Conservation (phyloP, 305 asterid species). For the Ajuga reptans region DNA sequence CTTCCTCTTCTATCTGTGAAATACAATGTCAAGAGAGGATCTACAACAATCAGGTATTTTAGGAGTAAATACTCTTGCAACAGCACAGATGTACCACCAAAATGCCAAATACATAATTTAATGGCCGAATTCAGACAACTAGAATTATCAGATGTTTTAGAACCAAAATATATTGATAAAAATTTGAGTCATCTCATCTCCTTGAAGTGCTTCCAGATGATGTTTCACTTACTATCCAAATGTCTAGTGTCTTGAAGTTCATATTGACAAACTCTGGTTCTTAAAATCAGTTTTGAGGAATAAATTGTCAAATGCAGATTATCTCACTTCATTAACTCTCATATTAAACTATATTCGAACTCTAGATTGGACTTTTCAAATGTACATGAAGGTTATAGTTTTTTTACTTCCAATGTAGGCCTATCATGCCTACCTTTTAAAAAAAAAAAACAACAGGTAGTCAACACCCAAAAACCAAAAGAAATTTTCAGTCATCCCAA, state of each 20-base stretch:
- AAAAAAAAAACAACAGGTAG: background rate
- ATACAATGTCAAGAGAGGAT: constrained; percentile 17
- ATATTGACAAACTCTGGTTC: background rate
- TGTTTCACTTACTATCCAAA: background rate
- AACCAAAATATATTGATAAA: background rate
- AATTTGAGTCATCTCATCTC: no score
- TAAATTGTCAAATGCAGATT: background rate
- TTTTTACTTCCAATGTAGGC: background rate
- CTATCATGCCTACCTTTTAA: background rate
- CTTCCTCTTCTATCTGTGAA: constrained; percentile 75
- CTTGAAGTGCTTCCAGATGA: background rate
- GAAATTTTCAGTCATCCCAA: constrained; percentile 6
- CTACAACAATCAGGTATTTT: background rate
- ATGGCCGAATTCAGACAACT: background rate
- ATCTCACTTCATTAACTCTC: background rate
- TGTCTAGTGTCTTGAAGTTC: background rate
- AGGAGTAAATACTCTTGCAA: background rate
- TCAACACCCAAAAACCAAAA: background rate
- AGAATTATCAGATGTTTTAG: background rate
- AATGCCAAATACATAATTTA: background rate
- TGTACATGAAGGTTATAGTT: no score
- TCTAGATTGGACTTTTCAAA: background rate
- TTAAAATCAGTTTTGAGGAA: background rate
- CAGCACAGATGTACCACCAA: background rate
- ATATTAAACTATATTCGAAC: background rate